Percentiles rank a stretch among this genome's conserved stretches.
phyloP scores from a whole-genome alignment of 23 red algal genomes.

The Gracilariopsis chorda region DNA sequence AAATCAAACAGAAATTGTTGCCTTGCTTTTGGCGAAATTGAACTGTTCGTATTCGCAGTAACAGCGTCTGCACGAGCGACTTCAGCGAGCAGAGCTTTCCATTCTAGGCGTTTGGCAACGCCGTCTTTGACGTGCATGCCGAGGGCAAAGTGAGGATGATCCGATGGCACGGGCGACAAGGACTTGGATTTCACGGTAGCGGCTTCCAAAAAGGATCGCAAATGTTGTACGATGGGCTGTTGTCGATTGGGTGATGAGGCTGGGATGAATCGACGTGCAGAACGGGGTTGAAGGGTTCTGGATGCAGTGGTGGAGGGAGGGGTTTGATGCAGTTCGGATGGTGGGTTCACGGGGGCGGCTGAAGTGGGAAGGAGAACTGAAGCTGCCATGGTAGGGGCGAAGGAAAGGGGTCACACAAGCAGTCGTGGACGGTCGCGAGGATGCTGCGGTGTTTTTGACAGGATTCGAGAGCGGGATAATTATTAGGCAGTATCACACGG shows the following conservation, averaged over 20 bases:
- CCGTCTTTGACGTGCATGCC: background rate
- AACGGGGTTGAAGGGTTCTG: no score
- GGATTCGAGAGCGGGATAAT: no score
- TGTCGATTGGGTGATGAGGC: background rate
- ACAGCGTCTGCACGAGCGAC: background rate
- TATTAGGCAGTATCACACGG: no score
- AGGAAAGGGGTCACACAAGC: no score
- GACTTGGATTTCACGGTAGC: background rate
- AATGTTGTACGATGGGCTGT: background rate
- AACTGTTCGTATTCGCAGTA: background rate
- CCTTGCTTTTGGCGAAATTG: background rate
- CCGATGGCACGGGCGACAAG: background rate
- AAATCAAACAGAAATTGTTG: background rate
- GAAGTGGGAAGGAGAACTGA: no score
- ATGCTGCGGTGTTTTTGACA: no score
- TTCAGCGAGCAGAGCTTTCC: background rate
- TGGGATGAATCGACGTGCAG: no score
- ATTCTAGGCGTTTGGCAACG: background rate
- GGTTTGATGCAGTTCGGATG: no score
- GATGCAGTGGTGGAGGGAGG: no score
- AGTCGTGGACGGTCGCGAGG: no score
- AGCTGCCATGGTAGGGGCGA: no score
- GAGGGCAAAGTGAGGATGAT: background rate
- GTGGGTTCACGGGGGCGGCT: no score
- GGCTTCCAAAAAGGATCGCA: background rate